Base-by-base conservation (phyloP, 1,139 yeast genomes). In the Sugiyamaella novakii region DNA sequence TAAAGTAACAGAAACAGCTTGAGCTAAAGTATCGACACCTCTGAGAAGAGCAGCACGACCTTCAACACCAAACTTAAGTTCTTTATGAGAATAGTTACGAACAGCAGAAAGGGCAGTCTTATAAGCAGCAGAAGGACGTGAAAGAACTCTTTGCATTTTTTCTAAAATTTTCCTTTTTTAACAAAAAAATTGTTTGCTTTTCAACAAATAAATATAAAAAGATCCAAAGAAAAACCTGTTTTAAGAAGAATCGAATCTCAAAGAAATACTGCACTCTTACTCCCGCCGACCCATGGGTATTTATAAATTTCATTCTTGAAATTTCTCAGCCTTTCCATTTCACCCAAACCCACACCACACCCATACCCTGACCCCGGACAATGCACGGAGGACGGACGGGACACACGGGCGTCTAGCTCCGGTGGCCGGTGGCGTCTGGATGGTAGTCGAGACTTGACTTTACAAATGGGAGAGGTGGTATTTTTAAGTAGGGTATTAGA, bases 21-120 rank as follows among this genome's bases (percentile, higher is more conserved):
- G 94, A 49, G 98, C 98, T 63, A 92, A 79, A 51, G 94, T 86
- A 71, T 92, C 96, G 57, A 92, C 98, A 75, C 98, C 98, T 71
- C 83, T 87, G 63, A 92, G 78, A 38, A 92, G 77, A 47, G 98
- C 95, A 53, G 98, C 98, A 73, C 98, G 83, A 64, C 97, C 98
- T 72, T 92, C 98, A 55, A 92, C 97, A 55, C 98, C 98, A 69
- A 92, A 92, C 76, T 89, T 91, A 70, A 92, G 81, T 71, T 92
- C 98, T 77, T 92, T 92, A 81, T 89, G 95, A 60, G 95, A 80
- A 64, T 63, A 65, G 57, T 58, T 48, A 54, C 74, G 70, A 49
- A 67, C 64, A 40, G 55, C 51, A 39, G 53, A 50, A 27, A 48
- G 35, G 33, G 59, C 47, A 34, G 55, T 36, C 42, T 58, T 51